Evolutionary conservation across 1,284 basidiomycete species (phyloP).

Genomic region (Anthracocystis setariae): DNA sequence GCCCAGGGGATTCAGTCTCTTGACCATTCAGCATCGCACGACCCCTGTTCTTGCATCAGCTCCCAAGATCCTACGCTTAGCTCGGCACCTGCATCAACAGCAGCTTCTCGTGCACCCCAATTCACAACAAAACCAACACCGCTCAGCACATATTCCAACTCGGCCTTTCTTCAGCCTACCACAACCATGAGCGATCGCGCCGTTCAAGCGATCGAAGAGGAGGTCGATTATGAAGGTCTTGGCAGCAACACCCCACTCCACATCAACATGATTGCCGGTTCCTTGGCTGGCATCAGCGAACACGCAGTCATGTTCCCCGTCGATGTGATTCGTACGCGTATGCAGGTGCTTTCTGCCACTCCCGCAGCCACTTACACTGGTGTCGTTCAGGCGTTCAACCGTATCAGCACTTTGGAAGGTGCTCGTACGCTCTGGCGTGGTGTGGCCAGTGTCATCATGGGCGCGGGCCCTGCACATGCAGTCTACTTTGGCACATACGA

Average conservation of each 20-base stretch:
- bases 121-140: not conserved
- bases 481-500: slow-evolving; percentile 98
- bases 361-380: slow-evolving; percentile 86
- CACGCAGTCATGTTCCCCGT: slow-evolving; percentile 99
- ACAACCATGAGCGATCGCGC: slow-evolving; percentile 41
- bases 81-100: not conserved
- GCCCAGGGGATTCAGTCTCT: slow-evolving; percentile 5
- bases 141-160: slow-evolving; percentile 6
- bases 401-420: slow-evolving; percentile 93
- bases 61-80: not conserved
- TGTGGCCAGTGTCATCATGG: slow-evolving; percentile 94
- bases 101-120: not conserved
- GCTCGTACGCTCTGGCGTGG: slow-evolving; percentile 91
- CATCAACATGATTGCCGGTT: slow-evolving; percentile 97
- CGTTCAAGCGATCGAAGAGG: slow-evolving; percentile 51
- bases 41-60: slow-evolving; percentile 1
- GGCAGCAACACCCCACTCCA: slow-evolving; percentile 61
- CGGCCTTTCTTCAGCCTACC: not conserved
- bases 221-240: slow-evolving; percentile 66
- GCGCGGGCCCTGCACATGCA: slow-evolving; percentile 97
- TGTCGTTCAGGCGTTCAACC: slow-evolving; percentile 84
- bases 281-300: slow-evolving; percentile 96
- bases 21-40: slow-evolving; percentile 1
- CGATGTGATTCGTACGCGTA: slow-evolving; percentile 98
- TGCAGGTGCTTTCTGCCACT: slow-evolving; percentile 90